Evolutionary conservation across 2,329 filamentous ascomycete genomes (phyloP), one percentile per base, ranked within the genome.

Genomic region (Aspergillus neoniger): DNA sequence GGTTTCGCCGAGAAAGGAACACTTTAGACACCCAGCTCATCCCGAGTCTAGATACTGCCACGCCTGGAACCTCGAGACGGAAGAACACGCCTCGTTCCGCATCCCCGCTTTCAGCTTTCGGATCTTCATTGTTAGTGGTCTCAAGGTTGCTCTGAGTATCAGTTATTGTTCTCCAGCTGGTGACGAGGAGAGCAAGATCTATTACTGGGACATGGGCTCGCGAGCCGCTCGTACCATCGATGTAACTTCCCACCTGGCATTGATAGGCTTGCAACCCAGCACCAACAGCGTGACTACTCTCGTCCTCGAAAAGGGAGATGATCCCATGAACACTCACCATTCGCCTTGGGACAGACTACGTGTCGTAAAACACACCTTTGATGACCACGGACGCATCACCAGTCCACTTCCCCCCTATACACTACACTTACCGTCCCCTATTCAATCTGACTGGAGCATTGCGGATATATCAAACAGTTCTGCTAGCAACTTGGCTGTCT

Each of bases 21-120:
- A 17, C 15, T 10, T 32, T n/a, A 30, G n/a, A 15, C 47, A 4
- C 19, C 43, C 44, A 52, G n/a, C 17, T 65, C 14, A 56, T 36
- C 23, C 32, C 9, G 36, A 28, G 21, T 30, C 19, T 36, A 74
- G 72, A 28, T 67, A 69, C 30, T 76, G 73, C 44, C 65, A 74
- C 61, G 66, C 70, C n/a, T 76, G 73, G 72, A 61, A 71, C 44
- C 50, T 70, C 15, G 23, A 61, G 12, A 69, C 67, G 2, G 60
- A 66, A 15, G 60, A 68, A 17, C 36, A 64, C 25, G 59, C 58
- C 21, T 63, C 49, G 9, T 70, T 76, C 43, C 73, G 72, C 25
- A 25, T 76, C n/a, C 66, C 72, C 9, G 71, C 68, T 2, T 10
- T 58, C 8, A 23, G 52, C 14, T 63, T 63, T 51, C 7, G n/a